Base-by-base conservation (phyloP, 2,329 filamentous ascomycete species). In the Penicillium brevicompactum region DNA sequence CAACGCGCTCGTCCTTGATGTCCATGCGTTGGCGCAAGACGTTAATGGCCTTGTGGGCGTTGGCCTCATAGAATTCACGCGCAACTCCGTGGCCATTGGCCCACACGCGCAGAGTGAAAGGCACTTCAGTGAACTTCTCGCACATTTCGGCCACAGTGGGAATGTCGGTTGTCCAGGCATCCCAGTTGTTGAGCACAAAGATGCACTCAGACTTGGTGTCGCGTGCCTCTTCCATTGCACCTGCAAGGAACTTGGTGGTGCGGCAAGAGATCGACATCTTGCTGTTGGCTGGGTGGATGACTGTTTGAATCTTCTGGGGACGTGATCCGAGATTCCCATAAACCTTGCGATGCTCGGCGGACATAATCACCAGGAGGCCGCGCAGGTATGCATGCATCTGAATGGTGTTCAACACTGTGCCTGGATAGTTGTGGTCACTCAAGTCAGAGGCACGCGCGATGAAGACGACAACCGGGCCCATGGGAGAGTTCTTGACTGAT, bases 351-450 rank as follows among this genome's bases (percentile, higher is more conserved):
- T 54, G 52, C 41, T 54, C 47, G 14, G 14, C 14, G 32, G 27
- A 6, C 24, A 31, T 40, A 6, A 51, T 50, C 6, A 51, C 10
- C 11, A 54, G 47, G 10, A 51, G 41, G 21, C 24, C 24, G 27
- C 47, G 52, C 7, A 54, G 47, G 24, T 54, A 51, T 27, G 21
- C 27, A n/a, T 54, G 52, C 52, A 54, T 51, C 37, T 51, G 47
- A 8, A 0, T 2, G 4, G 2, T 3, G 47, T 5, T 22, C 6
- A 53, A 4, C 3, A 10, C 9, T 5, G 31, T 22, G 1, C 24
- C 32, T 2, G 40, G 38, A 13, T 51, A 54, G 5, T 22, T 3
- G 22, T 54, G 52, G 18, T 54, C 47, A 1, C 16, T 13, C 10
- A 21, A 16, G 13, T 37, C 16, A 10, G 18, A n/a, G 34, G 52